These are phyloP conservation scores for Oligophagozyma castellii DNA, from an alignment of 1,139 yeast species.

Conservation along the genomic window DNA sequence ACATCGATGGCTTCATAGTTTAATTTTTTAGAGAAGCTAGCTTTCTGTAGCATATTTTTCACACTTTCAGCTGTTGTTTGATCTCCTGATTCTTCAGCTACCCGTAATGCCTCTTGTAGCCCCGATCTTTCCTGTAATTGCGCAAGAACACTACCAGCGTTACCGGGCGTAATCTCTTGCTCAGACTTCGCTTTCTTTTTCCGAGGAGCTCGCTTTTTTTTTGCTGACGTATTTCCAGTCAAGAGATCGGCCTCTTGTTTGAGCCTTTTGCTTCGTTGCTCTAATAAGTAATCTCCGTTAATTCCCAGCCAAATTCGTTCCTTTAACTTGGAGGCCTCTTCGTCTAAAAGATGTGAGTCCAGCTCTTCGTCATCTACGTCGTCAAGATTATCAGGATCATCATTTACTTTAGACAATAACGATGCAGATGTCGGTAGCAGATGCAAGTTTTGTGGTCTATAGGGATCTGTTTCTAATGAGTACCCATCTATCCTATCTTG, in stretches of 20 bases:
- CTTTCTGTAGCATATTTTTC: constrained; percentile 51
- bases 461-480: constrained; percentile 25
- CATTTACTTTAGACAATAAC: constrained; percentile 38
- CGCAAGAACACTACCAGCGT: constrained; percentile 11
- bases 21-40: constrained; percentile 72
- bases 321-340: constrained; percentile 54
- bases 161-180: constrained; percentile 4
- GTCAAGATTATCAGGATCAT: constrained; percentile 47
- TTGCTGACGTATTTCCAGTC: constrained; percentile 56
- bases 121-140: constrained; percentile 21
- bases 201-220: constrained; percentile 28
- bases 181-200: constrained; percentile 9
- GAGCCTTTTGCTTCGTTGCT: constrained; percentile 72
- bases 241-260: constrained; percentile 78
- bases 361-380: constrained; percentile 80
- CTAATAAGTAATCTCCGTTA: constrained; percentile 72
- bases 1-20: constrained; percentile 68
- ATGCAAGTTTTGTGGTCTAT: constrained; percentile 43
- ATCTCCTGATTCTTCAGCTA: constrained; percentile 36
- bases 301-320: constrained; percentile 80
- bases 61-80: constrained; percentile 61
- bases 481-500: constrained; percentile 23
- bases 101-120: constrained; percentile 22
- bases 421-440: constrained; percentile 43
- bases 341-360: constrained; percentile 42